phyloP scores from a whole-genome alignment of 805 yeast species.

The Barnettozyma botsteinii region DNA sequence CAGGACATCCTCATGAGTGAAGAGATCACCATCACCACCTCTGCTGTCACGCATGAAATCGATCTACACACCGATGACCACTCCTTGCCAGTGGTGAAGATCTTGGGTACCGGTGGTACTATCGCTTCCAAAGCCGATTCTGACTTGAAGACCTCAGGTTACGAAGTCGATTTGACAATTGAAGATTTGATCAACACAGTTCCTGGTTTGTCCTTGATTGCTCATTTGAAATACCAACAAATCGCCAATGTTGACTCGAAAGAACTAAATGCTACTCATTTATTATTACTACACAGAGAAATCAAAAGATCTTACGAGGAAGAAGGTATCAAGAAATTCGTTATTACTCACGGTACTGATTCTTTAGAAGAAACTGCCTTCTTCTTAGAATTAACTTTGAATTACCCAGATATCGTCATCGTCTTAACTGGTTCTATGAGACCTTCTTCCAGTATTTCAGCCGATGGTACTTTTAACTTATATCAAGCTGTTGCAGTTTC shows the following conservation, averaged over 20 bases:
- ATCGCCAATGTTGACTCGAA: constrained; percentile 59
- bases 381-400: constrained; percentile 46
- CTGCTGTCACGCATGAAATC: constrained; percentile 20
- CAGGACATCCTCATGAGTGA: constrained; percentile 4
- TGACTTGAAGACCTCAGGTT: constrained; percentile 47
- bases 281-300: constrained; percentile 41
- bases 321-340: constrained; percentile 49
- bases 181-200: constrained; percentile 49
- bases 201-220: constrained; percentile 54
- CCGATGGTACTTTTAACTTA: constrained; percentile 70
- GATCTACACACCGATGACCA: constrained; percentile 21
- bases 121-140: constrained; percentile 49
- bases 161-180: constrained; percentile 46
- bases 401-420: constrained; percentile 46
- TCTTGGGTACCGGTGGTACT: constrained; percentile 57
- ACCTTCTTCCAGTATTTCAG: constrained; percentile 63
- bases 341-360: constrained; percentile 68
- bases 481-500: constrained; percentile 67
- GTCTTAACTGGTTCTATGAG: constrained; percentile 73
- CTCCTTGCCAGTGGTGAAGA: constrained; percentile 33
- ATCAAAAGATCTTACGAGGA: constrained; percentile 39
- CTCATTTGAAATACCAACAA: constrained; percentile 58
- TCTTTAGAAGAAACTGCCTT: constrained; percentile 66
- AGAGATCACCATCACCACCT: constrained; percentile 25
- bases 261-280: constrained; percentile 44